Percentiles rank a stretch among this genome's conserved stretches.
Evolutionary conservation across 441 rosid species (phyloP).

Genomic region (Jatropha podagrica): DNA sequence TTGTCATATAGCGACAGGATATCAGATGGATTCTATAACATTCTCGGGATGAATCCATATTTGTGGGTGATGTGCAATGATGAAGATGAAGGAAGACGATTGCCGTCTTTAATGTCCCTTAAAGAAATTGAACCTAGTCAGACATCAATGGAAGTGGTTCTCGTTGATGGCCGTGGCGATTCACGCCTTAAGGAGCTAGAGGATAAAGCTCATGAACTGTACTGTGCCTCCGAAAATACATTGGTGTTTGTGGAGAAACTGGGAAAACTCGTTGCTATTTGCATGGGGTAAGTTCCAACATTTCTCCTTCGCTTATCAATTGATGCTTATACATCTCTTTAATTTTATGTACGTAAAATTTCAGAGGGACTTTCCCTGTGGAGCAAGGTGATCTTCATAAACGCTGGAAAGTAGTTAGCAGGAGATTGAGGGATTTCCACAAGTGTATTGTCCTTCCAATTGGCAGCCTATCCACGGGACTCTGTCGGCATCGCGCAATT

Average conservation of each 20-base stretch:
- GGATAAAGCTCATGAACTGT: conserved; percentile 83
- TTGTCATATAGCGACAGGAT: conserved; percentile 84
- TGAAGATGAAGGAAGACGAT: conserved; percentile 54
- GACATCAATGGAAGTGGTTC: conserved; percentile 86
- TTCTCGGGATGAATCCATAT: conserved; percentile 91
- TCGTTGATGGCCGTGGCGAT: conserved; percentile 73
- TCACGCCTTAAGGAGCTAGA: conserved; percentile 75
- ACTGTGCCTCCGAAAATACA: conserved; percentile 67
- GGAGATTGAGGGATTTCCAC: conserved; percentile 58
- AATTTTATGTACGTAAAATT: conserved; percentile 22
- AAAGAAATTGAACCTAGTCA: conserved; percentile 67
- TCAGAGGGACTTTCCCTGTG: conserved; percentile 69
- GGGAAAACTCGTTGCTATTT: conserved; percentile 82
- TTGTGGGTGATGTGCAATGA: conserved; percentile 93
- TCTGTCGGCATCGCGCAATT: conserved; percentile 95
- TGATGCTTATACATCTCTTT: conserved; percentile 2
- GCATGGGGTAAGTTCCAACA: conserved; percentile 66
- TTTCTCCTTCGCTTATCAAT: conserved; percentile 1
- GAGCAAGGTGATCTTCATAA: conserved; percentile 85
- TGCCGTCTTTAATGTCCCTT: conserved; percentile 74
- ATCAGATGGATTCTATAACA: conserved; percentile 88
- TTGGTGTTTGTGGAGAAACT: conserved; percentile 76
- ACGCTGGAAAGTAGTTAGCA: conserved; percentile 75
- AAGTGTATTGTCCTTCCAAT: conserved; percentile 86
- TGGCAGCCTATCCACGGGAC: conserved; percentile 81